Evolutionary conservation across 257 asterid species (phyloP).

Genomic region (Misopates orontium): DNA sequence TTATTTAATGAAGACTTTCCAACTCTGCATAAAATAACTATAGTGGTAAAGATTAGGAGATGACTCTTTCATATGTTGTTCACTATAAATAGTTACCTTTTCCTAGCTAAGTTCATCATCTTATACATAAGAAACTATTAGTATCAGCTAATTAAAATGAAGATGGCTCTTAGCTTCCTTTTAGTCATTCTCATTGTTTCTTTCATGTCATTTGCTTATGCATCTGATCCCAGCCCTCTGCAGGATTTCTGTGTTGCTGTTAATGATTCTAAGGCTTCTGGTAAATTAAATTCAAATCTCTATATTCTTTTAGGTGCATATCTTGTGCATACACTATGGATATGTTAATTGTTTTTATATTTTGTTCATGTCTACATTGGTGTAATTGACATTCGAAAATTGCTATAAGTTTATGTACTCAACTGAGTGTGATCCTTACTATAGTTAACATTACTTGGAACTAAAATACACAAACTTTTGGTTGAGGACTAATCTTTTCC

Average conservation of each 20-base stretch:
- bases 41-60: conserved; percentile 8
- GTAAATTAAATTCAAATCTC: conserved; percentile 2
- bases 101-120: not conserved
- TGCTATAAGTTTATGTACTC: too few species aligned
- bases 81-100: not conserved
- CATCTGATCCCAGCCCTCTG: conserved; percentile 18
- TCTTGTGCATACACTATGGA: too few species aligned
- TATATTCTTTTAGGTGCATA: too few species aligned
- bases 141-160: conserved; percentile 3
- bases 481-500: too few species aligned
- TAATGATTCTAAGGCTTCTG: conserved; percentile 9
- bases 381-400: too few species aligned
- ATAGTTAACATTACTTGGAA: too few species aligned
- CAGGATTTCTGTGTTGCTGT: conserved; percentile 25
- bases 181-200: conserved; percentile 9
- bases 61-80: conserved; percentile 2
- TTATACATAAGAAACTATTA: not conserved
- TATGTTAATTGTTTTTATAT: too few species aligned
- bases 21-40: not conserved
- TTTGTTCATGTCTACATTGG: too few species aligned
- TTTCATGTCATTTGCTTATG: not conserved
- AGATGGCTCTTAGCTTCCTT: conserved; percentile 3
- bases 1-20: not conserved
- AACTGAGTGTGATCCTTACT: too few species aligned
- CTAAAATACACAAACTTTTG: too few species aligned